Conservation (phyloP, 352 stramenopile species). For the Chloridella minuta region DNA sequence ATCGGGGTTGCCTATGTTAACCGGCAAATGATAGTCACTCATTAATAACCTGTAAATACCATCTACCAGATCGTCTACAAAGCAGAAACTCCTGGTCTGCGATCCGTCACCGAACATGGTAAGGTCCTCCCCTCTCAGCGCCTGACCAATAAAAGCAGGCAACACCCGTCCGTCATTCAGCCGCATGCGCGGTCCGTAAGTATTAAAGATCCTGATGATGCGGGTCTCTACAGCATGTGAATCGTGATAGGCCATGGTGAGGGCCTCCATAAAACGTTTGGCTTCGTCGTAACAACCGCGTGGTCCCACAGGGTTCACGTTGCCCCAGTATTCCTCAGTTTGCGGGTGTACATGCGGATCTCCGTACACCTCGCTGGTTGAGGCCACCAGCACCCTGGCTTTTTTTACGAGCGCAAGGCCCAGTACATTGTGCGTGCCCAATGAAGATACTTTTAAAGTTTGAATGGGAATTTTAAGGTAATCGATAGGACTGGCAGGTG, state of each 20-base stretch:
- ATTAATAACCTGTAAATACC: conserved; percentile 36
- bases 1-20: conserved; percentile 94
- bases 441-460: conserved; percentile 56
- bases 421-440: conserved; percentile 83
- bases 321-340: conserved; percentile 21
- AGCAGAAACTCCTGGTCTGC: conserved; percentile 95
- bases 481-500: conserved; percentile 77
- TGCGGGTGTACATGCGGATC: conserved; percentile 64
- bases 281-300: conserved; percentile 94
- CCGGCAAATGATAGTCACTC: conserved; percentile 28
- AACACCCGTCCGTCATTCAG: conserved; percentile 92
- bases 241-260: conserved; percentile 86
- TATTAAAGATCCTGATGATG: conserved; percentile 96
- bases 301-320: conserved; percentile 63
- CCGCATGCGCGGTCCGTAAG: conserved; percentile 89
- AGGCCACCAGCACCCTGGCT: conserved; percentile 72
- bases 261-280: conserved; percentile 91
- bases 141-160: conserved; percentile 95
- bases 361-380: conserved; percentile 77
- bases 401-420: conserved; percentile 75
- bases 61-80: conserved; percentile 49
- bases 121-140: conserved; percentile 42
- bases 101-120: conserved; percentile 61
- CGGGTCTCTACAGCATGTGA: conserved; percentile 27
- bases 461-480: conserved; percentile 93